Conservation (phyloP, 306 rosid species). For the Senna siamea region DNA sequence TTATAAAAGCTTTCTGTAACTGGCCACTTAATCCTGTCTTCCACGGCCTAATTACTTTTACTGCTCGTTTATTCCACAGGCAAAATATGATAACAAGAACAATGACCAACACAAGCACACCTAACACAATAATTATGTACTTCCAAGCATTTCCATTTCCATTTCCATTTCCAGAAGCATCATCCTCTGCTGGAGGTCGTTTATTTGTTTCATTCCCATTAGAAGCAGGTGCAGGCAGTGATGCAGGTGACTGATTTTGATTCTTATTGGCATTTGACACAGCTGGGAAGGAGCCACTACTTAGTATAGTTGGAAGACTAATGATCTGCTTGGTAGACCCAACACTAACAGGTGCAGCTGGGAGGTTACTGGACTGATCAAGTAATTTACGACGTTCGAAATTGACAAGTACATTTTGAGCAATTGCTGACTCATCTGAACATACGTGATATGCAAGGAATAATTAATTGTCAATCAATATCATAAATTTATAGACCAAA, state of each 20-base stretch:
- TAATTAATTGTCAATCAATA: slow-evolving; percentile 23
- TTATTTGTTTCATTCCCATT: slow-evolving; percentile 25
- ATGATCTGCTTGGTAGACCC: slow-evolving; percentile 44
- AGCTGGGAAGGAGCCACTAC: slow-evolving; percentile 86
- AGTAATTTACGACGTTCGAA: slow-evolving; percentile 70
- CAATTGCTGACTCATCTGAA: slow-evolving; percentile 41
- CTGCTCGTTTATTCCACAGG: slow-evolving; percentile 70
- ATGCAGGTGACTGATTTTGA: slow-evolving; percentile 40
- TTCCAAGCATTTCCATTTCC: slow-evolving; percentile 55
- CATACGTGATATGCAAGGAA: slow-evolving; percentile 47
- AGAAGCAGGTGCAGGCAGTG: slow-evolving; percentile 25
- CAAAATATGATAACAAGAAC: slow-evolving; percentile 51
- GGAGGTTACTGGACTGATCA: slow-evolving; percentile 68
- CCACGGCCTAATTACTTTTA: slow-evolving; percentile 79
- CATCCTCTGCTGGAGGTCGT: slow-evolving; percentile 7
- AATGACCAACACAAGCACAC: slow-evolving; percentile 50
- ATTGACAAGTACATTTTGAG: slow-evolving; percentile 31
- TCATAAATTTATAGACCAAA: not conserved
- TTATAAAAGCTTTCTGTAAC: slow-evolving; percentile 86
- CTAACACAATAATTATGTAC: slow-evolving; percentile 42
- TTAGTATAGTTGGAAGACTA: slow-evolving; percentile 51
- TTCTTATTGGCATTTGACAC: slow-evolving; percentile 49
- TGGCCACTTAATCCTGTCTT: slow-evolving; percentile 95
- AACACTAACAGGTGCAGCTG: slow-evolving; percentile 61
- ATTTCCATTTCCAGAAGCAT: slow-evolving; percentile 32